Conservation (phyloP, 2,329 filamentous ascomycete species). For the Talaromyces albobiverticillius region DNA sequence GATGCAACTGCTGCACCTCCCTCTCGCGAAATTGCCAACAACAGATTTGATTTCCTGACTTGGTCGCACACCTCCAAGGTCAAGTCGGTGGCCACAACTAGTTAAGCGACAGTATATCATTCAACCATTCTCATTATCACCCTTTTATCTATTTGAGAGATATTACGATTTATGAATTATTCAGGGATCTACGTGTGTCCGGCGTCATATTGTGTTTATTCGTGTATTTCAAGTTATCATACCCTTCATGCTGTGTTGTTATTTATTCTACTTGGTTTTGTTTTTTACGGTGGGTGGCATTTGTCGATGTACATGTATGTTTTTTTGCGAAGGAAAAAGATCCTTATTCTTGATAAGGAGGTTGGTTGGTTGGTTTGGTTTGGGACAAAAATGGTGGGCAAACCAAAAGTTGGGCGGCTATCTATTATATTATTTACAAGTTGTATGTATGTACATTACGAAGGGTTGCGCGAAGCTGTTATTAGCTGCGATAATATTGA, state of each 20-base stretch:
- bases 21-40: slow-evolving; percentile 40
- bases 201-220: slow-evolving; percentile 10
- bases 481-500: no score
- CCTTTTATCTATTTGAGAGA: background rate
- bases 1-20: slow-evolving; percentile 28
- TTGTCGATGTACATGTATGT: background rate
- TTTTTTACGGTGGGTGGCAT: background rate
- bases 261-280: background rate
- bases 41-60: slow-evolving; percentile 52
- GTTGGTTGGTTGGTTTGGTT: background rate
- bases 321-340: background rate
- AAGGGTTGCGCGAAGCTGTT: no score
- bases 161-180: slow-evolving; percentile 14
- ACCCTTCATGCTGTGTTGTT: slow-evolving; percentile 15
- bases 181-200: slow-evolving; percentile 7
- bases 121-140: background rate
- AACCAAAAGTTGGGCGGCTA: background rate
- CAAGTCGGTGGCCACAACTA: slow-evolving; percentile 36
- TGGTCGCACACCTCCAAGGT: slow-evolving; percentile 48
- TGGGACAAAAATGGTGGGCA: background rate
- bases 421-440: background rate
- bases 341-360: background rate
- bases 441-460: background rate
- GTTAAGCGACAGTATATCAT: slow-evolving; percentile 19
- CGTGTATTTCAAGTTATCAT: slow-evolving; percentile 10